Conservation (phyloP, 1,284 basidiomycete species). For the Ceratobasidium sp. region DNA sequence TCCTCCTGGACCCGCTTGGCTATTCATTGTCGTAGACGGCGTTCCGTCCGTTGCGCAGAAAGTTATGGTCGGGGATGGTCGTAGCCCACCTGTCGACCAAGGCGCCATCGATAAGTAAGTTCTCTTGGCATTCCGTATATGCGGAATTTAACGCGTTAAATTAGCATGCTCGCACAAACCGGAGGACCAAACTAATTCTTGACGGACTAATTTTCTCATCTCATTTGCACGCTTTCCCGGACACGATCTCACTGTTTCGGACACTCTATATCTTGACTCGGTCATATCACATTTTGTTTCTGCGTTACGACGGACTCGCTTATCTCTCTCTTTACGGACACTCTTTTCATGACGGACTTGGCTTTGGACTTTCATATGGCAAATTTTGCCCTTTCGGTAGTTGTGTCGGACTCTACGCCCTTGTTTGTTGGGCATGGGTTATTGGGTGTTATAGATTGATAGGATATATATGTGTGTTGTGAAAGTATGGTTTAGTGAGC, state of each 20-base stretch:
- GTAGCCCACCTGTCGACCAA: slow-evolving; percentile 50
- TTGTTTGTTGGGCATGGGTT: no score
- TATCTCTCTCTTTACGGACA: not conserved
- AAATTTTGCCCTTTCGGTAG: no score
- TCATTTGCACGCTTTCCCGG: not conserved
- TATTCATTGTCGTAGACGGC: slow-evolving; percentile 63
- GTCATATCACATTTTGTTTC: not conserved
- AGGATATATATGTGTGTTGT: no score
- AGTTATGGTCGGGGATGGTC: slow-evolving; percentile 63
- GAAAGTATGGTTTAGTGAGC: no score
- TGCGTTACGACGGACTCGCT: not conserved
- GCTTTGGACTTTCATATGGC: not conserved
- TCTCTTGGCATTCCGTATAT: not conserved
- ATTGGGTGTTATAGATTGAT: no score
- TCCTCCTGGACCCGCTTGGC: slow-evolving; percentile 60
- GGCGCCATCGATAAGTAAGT: slow-evolving; percentile 49
- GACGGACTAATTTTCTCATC: not conserved
- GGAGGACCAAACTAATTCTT: slow-evolving; percentile 1
- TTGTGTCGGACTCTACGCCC: no score
- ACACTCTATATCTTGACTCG: not conserved
- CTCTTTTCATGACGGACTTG: slow-evolving; percentile 5
- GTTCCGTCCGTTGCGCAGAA: slow-evolving; percentile 63
- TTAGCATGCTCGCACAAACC: slow-evolving; percentile 21
- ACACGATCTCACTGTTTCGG: slow-evolving; percentile 17
- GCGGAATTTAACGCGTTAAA: not conserved